A percentile compares a stretch with the other conserved stretches of the same genome.
These are phyloP conservation scores for Ceratocystis smalleyi DNA, from an alignment of 2,329 filamentous ascomycete genomes.

Conservation along the genomic window DNA sequence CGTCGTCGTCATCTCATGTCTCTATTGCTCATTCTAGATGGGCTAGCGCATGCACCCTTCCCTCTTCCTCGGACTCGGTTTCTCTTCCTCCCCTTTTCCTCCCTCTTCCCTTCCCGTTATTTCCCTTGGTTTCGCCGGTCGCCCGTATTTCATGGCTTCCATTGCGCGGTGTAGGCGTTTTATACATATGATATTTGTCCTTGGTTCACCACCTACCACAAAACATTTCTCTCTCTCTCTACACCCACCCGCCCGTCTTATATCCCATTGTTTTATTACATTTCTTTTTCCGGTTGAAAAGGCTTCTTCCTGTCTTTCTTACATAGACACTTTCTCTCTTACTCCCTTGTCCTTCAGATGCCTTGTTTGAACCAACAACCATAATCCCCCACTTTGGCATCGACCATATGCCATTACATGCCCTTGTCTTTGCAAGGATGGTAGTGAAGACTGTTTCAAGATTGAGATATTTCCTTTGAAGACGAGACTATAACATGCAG, in stretches of 20 bases:
- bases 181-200: slow-evolving; percentile 13
- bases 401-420: not conserved
- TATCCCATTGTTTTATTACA: slow-evolving; percentile 16
- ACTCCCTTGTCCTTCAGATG: not conserved
- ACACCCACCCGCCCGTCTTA: slow-evolving; percentile 2
- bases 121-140: slow-evolving; percentile 13
- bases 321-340: not conserved
- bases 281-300: slow-evolving; percentile 12
- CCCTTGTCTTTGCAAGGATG: not conserved
- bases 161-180: slow-evolving; percentile 9
- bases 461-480: too few species aligned
- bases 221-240: not conserved
- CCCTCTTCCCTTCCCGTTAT: slow-evolving; percentile 10
- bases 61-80: not conserved
- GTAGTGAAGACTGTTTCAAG: not conserved
- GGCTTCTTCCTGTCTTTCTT: not conserved
- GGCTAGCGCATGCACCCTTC: not conserved
- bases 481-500: not conserved
- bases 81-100: not conserved
- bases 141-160: slow-evolving; percentile 8
- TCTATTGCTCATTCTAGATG: not conserved
- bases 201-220: slow-evolving; percentile 10
- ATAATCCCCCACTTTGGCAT: not conserved
- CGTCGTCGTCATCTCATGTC: slow-evolving; percentile 5
- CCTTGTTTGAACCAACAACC: slow-evolving; percentile 5